These are phyloP conservation scores for Avena eriantha DNA, from an alignment of 176 grass and related monocot genomes.

Conservation along the genomic window DNA sequence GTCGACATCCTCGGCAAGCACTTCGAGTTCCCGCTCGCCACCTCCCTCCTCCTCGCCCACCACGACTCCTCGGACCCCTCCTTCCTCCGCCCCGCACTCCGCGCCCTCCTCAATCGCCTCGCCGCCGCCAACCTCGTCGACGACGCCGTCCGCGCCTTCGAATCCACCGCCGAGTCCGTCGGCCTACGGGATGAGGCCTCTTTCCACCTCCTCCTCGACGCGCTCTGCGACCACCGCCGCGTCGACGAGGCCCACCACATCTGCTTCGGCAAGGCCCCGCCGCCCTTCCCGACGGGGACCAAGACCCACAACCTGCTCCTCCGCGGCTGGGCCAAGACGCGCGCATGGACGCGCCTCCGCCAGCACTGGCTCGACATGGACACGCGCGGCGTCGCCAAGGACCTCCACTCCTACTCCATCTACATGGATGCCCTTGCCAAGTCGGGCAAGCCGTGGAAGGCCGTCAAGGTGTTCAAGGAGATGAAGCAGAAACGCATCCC, in stretches of 20 bases:
- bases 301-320: constrained; percentile 91
- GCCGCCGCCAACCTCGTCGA: constrained; percentile 59
- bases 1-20: constrained; percentile 92
- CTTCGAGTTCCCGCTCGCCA: constrained; percentile 77
- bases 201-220: constrained; percentile 83
- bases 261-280: constrained; percentile 54
- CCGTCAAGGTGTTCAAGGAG: constrained; percentile 83
- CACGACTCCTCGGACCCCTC: constrained; percentile 46
- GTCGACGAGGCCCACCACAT: constrained; percentile 76
- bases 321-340: constrained; percentile 77
- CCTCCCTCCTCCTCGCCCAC: constrained; percentile 72
- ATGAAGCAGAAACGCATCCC: constrained; percentile 60
- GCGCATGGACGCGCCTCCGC: constrained; percentile 61
- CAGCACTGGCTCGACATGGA: constrained; percentile 96
- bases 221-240: constrained; percentile 85
- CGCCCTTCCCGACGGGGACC: constrained; percentile 57
- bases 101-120: constrained; percentile 64
- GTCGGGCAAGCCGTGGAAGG: constrained; percentile 84
- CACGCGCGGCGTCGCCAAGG: constrained; percentile 63
- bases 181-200: constrained; percentile 57
- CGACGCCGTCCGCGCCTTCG: constrained; percentile 52
- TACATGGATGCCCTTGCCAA: constrained; percentile 88
- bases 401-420: constrained; percentile 92
- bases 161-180: constrained; percentile 40
- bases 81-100: constrained; percentile 64